These are phyloP conservation scores for Suillus occidentalis DNA, from an alignment of 768 basidiomycete species.

Conservation along the genomic window DNA sequence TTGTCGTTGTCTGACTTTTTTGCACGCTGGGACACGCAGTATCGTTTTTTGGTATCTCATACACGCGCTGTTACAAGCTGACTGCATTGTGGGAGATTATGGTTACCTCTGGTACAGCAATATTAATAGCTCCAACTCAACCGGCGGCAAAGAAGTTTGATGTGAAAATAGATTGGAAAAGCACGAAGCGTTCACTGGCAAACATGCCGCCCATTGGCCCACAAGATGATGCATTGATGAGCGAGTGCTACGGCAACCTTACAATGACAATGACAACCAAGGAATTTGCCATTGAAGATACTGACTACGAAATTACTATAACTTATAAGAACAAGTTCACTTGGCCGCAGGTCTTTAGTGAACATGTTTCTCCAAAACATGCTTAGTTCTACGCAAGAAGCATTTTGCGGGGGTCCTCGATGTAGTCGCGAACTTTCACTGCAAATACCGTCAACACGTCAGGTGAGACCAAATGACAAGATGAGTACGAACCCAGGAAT, in stretches of 20 bases:
- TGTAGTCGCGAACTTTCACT: slow-evolving; percentile 92
- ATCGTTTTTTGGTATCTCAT: neutral
- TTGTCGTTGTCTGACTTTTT: neutral
- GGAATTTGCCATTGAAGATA: neutral
- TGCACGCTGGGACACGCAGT: neutral
- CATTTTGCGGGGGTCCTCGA: slow-evolving; percentile 96
- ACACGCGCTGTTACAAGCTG: neutral
- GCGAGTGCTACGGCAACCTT: neutral
- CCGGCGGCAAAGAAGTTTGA: neutral
- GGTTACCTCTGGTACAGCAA: neutral
- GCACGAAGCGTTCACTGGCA: neutral
- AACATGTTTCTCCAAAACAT: neutral
- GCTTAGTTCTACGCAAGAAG: slow-evolving; percentile 43
- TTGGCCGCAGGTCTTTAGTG: neutral
- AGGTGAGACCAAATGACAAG: neutral
- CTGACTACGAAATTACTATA: neutral
- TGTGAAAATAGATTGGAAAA: neutral
- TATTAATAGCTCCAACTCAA: neutral
- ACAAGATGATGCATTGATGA: neutral
- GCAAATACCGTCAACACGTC: slow-evolving; percentile 9
- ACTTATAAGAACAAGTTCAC: neutral
- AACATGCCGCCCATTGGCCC: neutral
- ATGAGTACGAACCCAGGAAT: slow-evolving; percentile 79
- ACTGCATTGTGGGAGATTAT: neutral
- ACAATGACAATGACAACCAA: neutral